These are phyloP conservation scores for Carex parvula DNA, from an alignment of 176 grass and related monocot genomes.

Conservation along the genomic window DNA sequence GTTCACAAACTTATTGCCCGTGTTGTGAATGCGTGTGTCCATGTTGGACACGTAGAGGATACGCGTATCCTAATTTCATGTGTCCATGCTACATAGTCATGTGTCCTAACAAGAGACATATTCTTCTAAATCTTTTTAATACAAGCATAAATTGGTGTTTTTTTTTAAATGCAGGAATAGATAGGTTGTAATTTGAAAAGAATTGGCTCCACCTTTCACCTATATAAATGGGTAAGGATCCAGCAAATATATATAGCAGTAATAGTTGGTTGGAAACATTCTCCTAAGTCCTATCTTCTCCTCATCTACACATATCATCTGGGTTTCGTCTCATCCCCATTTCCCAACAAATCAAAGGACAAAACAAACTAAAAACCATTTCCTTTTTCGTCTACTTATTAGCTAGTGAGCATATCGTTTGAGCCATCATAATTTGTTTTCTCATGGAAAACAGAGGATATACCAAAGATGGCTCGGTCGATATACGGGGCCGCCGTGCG, in stretches of 20 bases:
- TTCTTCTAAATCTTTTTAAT: neutral
- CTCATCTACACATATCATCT: constrained; percentile 8
- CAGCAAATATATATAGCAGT: constrained; percentile 8
- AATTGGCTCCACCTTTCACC: constrained; percentile 10
- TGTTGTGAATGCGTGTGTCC: neutral
- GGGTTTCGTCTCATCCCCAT: neutral
- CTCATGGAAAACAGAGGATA: constrained; percentile 39
- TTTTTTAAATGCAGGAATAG: neutral
- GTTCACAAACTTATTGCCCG: neutral
- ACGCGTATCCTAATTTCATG: too few relatives aligned
- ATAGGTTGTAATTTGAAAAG: neutral
- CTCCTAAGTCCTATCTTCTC: constrained; percentile 7
- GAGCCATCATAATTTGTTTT: neutral
- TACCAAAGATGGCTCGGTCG: constrained; percentile 66
- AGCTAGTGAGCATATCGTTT: neutral
- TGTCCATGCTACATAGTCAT: neutral
- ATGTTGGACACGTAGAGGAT: neutral
- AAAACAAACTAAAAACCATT: neutral
- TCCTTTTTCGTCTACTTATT: neutral
- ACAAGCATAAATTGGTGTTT: neutral
- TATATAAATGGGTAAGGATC: constrained; percentile 26
- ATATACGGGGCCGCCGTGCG: constrained; percentile 50
- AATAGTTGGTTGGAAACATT: constrained; percentile 18
- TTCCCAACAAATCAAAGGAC: neutral
- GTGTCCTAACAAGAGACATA: neutral